Base-by-base conservation (phyloP, 352 stramenopile species). In the Phytopythium montanum region DNA sequence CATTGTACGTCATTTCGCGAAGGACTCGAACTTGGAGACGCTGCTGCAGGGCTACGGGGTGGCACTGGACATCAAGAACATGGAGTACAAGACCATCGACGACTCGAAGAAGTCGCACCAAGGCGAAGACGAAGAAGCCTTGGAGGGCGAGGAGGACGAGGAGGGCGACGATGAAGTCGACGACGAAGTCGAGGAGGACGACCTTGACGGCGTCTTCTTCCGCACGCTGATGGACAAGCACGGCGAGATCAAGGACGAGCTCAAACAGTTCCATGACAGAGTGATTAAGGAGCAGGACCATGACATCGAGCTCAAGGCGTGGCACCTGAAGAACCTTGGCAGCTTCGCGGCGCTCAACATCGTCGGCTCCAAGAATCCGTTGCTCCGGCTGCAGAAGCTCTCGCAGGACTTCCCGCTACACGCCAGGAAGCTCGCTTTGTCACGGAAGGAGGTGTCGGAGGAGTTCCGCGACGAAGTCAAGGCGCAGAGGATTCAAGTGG, bases 81-180 rank as follows among this genome's bases (percentile, higher is more conserved):
- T 98, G 87, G 95, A 98, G 70, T 98, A 98, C 72, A 96, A 97
- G 66, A 97, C 93, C 9, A 94, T 98, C 58, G 94, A 98, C 62
- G 92, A 98, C 65, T 91, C 79, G 16, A 90, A 88, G 61, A 85
- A 82, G 44, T 59, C 62, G 18, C 68, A 76, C 5, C 74, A 84
- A 23, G 66, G 77, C 45, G 60, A 68, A 26, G 59, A 66, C 45
- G n/a, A n/a, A n/a, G n/a, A n/a, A n/a, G n/a, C n/a, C n/a, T n/a
- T n/a, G n/a, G n/a, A n/a, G n/a, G n/a, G 60, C 46, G 56, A 77
- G 4, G 66, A 77, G 5, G 66, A 70, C 16, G 69, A 82, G 0
- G 64, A 79, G 2, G 75, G 77, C 0, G 51, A 70, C 1, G 65
- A 77, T 7, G 60, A 73, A 0, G 61, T 68, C 10, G 65, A 76